These are phyloP conservation scores for Phytophthora palmivora DNA, from an alignment of 352 stramenopile genomes.

Conservation along the genomic window DNA sequence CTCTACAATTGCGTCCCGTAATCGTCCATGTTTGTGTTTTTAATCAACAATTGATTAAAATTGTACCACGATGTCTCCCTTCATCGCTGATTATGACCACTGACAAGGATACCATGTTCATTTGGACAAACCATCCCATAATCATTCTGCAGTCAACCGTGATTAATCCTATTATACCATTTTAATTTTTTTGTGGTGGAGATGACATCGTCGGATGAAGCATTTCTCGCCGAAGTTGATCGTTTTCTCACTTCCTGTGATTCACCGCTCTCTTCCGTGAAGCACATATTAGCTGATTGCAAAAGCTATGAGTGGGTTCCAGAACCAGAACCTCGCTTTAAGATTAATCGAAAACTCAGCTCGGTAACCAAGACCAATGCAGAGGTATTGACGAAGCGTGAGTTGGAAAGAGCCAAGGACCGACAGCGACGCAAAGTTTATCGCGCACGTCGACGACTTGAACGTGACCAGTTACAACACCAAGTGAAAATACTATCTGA, in stretches of 20 bases:
- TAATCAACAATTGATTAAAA: constrained; percentile 25
- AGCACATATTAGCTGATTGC: not conserved
- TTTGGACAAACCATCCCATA: constrained; percentile 2
- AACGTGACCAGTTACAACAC: not conserved
- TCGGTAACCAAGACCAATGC: not conserved
- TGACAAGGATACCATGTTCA: too few relatives aligned
- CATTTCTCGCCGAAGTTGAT: not conserved
- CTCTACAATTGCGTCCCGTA: too few relatives aligned
- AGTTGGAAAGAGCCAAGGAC: constrained; percentile 4
- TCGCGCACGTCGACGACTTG: not conserved
- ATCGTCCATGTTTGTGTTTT: too few relatives aligned
- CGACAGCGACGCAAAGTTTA: not conserved
- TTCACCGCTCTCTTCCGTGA: not conserved
- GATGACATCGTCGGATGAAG: constrained; percentile 8
- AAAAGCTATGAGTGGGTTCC: too few relatives aligned
- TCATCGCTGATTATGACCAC: constrained; percentile 1
- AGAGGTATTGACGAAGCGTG: not conserved
- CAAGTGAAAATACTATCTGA: not conserved
- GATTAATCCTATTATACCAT: constrained; percentile 2
- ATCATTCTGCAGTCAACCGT: not conserved
- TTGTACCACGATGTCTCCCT: too few relatives aligned
- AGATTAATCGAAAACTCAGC: too few relatives aligned
- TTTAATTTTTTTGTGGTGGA: constrained; percentile 3
- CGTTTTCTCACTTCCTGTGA: constrained; percentile 3
- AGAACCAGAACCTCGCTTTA: too few relatives aligned